phyloP scores from a whole-genome alignment of 495 filamentous ascomycete genomes.

The Neurospora sp. region DNA sequence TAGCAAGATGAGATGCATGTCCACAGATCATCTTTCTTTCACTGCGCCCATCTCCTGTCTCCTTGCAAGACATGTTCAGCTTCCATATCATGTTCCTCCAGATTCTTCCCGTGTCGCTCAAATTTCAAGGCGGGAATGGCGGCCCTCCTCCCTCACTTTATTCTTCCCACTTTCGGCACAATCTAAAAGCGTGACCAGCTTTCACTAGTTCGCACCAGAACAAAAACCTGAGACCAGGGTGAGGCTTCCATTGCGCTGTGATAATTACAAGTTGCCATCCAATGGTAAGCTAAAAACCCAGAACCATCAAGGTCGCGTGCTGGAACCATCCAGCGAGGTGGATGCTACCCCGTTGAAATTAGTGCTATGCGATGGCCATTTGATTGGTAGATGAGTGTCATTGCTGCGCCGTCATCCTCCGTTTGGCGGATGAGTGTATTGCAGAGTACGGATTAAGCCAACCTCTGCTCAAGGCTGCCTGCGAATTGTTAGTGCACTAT shows the following conservation, averaged over 20 bases:
- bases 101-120: not conserved
- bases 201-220: not conserved
- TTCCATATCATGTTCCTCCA: not conserved
- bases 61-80: not conserved
- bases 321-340: not conserved
- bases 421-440: not conserved
- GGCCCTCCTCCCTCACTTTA: not conserved
- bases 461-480: not conserved
- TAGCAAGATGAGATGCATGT: not conserved
- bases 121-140: not conserved
- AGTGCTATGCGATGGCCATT: not conserved
- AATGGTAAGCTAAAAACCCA: not conserved
- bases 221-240: not conserved
- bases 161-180: not conserved
- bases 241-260: not conserved
- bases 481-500: not conserved
- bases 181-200: not conserved
- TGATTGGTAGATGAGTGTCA: not conserved
- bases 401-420: not conserved
- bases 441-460: not conserved
- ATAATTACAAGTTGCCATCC: not conserved
- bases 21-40: not conserved
- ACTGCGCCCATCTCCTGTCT: not conserved
- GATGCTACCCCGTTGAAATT: not conserved
- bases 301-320: not conserved